These are phyloP conservation scores for Termitomyces sp. DNA, from an alignment of 768 basidiomycete genomes.

Conservation along the genomic window DNA sequence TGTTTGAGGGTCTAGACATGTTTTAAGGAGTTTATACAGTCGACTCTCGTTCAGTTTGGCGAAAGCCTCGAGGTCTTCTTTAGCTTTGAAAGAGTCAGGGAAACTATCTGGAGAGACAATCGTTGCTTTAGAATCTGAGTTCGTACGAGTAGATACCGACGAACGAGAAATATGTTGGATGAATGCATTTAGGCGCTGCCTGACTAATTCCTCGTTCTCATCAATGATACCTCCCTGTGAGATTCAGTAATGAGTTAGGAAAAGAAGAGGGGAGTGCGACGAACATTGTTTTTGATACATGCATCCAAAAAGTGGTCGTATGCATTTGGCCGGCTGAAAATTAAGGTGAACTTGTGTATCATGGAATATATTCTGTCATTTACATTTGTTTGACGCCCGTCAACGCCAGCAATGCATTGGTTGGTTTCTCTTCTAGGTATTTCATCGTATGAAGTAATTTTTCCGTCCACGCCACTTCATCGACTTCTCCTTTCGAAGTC, in stretches of 20 bases:
- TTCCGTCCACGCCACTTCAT: constrained; percentile 85
- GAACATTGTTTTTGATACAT: constrained; percentile 81
- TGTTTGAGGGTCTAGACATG: constrained; percentile 76
- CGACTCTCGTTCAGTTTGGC: constrained; percentile 84
- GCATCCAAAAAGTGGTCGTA: constrained; percentile 66
- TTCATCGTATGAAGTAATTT: constrained; percentile 68
- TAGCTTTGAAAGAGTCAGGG: constrained; percentile 66
- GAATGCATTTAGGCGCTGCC: constrained; percentile 44
- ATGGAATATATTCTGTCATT: constrained; percentile 19
- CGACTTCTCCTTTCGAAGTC: constrained; percentile 50
- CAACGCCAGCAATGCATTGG: constrained; percentile 52
- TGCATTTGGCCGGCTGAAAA: constrained; percentile 54
- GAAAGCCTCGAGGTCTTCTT: constrained; percentile 75
- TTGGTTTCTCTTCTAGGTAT: constrained; percentile 54
- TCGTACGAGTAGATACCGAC: constrained; percentile 16
- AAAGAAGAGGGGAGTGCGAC: constrained; percentile 20
- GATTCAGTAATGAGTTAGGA: neutral
- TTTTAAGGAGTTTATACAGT: constrained; percentile 79
- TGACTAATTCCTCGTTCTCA: constrained; percentile 63
- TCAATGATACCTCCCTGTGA: constrained; percentile 86
- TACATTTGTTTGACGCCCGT: constrained; percentile 61
- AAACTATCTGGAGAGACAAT: constrained; percentile 36
- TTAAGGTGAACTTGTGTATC: neutral
- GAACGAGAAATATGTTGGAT: constrained; percentile 59
- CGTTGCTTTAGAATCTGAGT: neutral